Evolutionary conservation across 179 eudicot species (phyloP).

Genomic region (Heliamphora pulchella): DNA sequence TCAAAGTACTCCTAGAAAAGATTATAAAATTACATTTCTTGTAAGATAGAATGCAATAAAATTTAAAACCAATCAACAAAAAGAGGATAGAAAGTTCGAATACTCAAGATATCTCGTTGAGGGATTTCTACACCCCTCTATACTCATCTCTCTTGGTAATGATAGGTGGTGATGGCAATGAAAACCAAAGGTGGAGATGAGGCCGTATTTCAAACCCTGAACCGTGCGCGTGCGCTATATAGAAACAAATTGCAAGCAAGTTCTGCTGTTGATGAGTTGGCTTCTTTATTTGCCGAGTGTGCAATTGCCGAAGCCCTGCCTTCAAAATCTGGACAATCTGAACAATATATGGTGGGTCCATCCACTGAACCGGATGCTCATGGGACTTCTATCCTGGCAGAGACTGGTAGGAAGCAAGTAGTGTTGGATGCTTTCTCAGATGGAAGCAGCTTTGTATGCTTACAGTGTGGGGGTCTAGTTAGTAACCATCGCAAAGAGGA

Average conservation of each 20-base stretch:
- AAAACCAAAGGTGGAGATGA: slow-evolving; percentile 67
- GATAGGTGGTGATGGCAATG: slow-evolving; percentile 79
- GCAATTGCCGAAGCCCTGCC: slow-evolving; percentile 89
- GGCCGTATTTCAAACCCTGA: slow-evolving; percentile 57
- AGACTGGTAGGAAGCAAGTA: slow-evolving; percentile 72
- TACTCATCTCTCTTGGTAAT: not conserved
- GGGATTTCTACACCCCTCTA: not conserved
- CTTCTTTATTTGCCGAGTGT: slow-evolving; percentile 92
- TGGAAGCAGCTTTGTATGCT: slow-evolving; percentile 88
- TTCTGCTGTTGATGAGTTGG: slow-evolving; percentile 73
- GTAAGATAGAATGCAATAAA: not conserved
- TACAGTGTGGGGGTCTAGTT: slow-evolving; percentile 91
- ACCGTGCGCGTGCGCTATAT: slow-evolving; percentile 82
- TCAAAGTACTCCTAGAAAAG: not conserved
- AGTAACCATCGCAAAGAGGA: slow-evolving; percentile 76
- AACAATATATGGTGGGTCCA: slow-evolving; percentile 13
- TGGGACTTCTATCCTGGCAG: slow-evolving; percentile 71
- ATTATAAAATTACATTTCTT: not conserved
- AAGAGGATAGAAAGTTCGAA: not conserved
- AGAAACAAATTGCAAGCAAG: slow-evolving; percentile 52
- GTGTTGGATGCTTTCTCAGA: slow-evolving; percentile 82
- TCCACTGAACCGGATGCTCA: slow-evolving; percentile 35
- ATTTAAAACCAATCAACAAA: not conserved
- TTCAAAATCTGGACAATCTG: slow-evolving; percentile 18
- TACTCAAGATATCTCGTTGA: not conserved